Percentiles rank a stretch among this genome's conserved stretches.
Conservation (phyloP, 306 rosid species). For the Purshia tridentata region DNA sequence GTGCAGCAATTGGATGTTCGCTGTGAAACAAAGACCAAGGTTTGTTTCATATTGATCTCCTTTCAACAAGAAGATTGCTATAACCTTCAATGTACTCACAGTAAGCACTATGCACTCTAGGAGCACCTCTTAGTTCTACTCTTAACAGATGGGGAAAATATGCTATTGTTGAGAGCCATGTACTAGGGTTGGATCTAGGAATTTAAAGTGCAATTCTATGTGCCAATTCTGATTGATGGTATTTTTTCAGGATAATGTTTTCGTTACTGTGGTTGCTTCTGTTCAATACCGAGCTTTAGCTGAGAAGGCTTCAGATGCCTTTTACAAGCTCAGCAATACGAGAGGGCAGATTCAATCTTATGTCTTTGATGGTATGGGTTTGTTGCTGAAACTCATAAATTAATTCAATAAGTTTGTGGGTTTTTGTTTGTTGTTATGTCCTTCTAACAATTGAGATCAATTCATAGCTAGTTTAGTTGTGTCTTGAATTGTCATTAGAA, state of each 20-base stretch:
- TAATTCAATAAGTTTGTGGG: not conserved
- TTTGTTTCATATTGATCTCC: constrained; percentile 18
- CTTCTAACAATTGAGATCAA: not conserved
- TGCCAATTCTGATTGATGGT: constrained; percentile 15
- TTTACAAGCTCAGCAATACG: constrained; percentile 57
- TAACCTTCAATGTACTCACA: not conserved
- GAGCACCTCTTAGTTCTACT: not conserved
- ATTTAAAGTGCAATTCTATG: not conserved
- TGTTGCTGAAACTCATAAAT: constrained; percentile 9
- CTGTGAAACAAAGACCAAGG: constrained; percentile 62
- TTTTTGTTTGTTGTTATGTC: not conserved
- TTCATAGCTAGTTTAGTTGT: not conserved
- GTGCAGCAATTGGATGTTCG: constrained; percentile 64
- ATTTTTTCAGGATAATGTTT: constrained; percentile 49
- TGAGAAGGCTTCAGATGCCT: constrained; percentile 52
- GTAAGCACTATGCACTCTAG: not conserved
- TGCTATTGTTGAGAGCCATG: not conserved
- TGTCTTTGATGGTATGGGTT: constrained; percentile 52
- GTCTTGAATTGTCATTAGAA: not conserved
- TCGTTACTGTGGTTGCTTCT: constrained; percentile 58
- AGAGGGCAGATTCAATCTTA: constrained; percentile 57
- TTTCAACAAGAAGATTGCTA: not conserved
- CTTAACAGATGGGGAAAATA: not conserved
- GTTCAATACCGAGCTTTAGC: constrained; percentile 56
- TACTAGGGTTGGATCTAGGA: not conserved